These are phyloP conservation scores for Candida arabinofermentans DNA, from an alignment of 805 yeast genomes.

Conservation along the genomic window DNA sequence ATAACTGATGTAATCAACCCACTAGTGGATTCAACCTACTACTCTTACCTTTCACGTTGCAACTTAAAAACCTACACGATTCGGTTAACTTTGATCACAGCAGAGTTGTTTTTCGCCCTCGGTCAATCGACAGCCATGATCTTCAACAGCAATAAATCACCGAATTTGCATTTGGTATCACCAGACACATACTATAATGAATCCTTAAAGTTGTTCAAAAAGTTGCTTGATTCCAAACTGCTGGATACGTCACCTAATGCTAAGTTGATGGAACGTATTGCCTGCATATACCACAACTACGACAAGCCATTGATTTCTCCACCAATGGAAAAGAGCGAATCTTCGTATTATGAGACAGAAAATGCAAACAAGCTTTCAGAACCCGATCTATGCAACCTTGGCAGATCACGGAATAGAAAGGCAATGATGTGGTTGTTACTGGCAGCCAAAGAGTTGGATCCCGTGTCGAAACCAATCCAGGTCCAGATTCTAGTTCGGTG, in stretches of 20 bases:
- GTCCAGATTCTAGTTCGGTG: slow-evolving; percentile 20
- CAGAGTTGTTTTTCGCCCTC: slow-evolving; percentile 58
- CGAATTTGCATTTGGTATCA: neutral
- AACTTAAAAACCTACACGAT: slow-evolving; percentile 66
- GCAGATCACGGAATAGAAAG: slow-evolving; percentile 64
- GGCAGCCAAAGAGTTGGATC: slow-evolving; percentile 70
- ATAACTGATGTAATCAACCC: slow-evolving; percentile 55
- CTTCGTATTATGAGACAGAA: slow-evolving; percentile 32
- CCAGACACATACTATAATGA: slow-evolving; percentile 42
- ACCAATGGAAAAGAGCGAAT: slow-evolving; percentile 8
- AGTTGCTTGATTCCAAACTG: slow-evolving; percentile 40
- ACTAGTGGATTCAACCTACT: slow-evolving; percentile 64
- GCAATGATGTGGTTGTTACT: slow-evolving; percentile 73
- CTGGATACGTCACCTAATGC: slow-evolving; percentile 42
- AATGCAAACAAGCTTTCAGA: slow-evolving; percentile 31
- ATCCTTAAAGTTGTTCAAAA: slow-evolving; percentile 42
- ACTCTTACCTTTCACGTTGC: slow-evolving; percentile 70
- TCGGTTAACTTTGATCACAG: slow-evolving; percentile 59
- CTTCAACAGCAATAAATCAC: slow-evolving; percentile 8
- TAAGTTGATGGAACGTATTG: slow-evolving; percentile 35
- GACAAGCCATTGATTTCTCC: slow-evolving; percentile 16
- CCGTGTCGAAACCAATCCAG: slow-evolving; percentile 24
- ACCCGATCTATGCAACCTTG: slow-evolving; percentile 39
- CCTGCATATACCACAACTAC: slow-evolving; percentile 26
- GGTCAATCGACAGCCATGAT: slow-evolving; percentile 32